These are phyloP conservation scores for Akebia trifoliata DNA, from an alignment of 164 flowering plant genomes.

Conservation along the genomic window DNA sequence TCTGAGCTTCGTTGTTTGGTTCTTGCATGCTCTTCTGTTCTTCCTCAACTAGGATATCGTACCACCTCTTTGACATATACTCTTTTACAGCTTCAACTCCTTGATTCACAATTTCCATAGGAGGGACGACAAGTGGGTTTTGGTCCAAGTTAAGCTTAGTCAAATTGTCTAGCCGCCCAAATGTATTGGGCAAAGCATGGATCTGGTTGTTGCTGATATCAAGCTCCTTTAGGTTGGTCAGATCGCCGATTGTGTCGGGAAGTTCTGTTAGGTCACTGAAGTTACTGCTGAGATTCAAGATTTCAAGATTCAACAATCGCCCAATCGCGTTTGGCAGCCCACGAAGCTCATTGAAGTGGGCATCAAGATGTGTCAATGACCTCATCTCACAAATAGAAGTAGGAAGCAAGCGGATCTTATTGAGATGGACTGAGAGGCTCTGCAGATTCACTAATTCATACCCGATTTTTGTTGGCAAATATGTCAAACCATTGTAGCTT, in stretches of 20 bases:
- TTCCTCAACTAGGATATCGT: conserved; percentile 66
- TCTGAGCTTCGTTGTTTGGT: conserved; percentile 25
- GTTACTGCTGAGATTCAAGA: conserved; percentile 71
- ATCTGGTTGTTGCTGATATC: conserved; percentile 92
- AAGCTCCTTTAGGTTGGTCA: conserved; percentile 73
- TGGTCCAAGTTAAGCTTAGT: conserved; percentile 75
- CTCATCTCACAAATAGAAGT: conserved; percentile 81
- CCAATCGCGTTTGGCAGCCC: conserved; percentile 78
- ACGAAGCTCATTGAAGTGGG: conserved; percentile 89
- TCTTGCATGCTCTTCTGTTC: conserved; percentile 47
- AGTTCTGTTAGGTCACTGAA: conserved; percentile 79
- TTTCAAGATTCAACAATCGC: conserved; percentile 63
- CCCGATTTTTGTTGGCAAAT: conserved; percentile 88
- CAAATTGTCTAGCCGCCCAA: conserved; percentile 71
- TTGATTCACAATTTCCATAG: conserved; percentile 50
- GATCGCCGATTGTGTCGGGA: conserved; percentile 81
- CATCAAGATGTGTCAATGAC: conserved; percentile 62
- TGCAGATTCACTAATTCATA: conserved; percentile 51
- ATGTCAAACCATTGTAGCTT: conserved; percentile 66
- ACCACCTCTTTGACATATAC: conserved; percentile 81
- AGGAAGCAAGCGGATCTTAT: conserved; percentile 84
- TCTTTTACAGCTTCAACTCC: conserved; percentile 79
- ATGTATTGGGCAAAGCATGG: conserved; percentile 70
- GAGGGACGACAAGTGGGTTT: conserved; percentile 81
- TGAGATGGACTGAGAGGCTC: conserved; percentile 58